Base-by-base conservation (phyloP, 108 stramenopile genomes). In the Cyclotella atomus region DNA sequence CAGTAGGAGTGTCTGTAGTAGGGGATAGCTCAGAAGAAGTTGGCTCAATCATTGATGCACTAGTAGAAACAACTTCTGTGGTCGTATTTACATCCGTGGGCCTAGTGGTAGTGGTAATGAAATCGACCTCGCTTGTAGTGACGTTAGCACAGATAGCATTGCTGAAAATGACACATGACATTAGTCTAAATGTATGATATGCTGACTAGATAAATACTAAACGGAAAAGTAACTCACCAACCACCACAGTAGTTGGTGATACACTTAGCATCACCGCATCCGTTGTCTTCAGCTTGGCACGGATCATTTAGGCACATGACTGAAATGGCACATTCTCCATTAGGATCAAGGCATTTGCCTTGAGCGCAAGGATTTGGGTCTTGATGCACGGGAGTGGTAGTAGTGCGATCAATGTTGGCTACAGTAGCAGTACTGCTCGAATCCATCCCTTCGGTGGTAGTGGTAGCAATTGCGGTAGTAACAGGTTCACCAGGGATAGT, bases 211-310 rank as follows among this genome's bases (percentile, higher is more conserved):
- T n/a, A n/a, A n/a, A n/a, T n/a, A n/a, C n/a, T n/a, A n/a, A n/a
- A n/a, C n/a, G n/a, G n/a, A n/a, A n/a, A n/a, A n/a, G n/a, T n/a
- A n/a, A n/a, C n/a, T n/a, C n/a, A n/a, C 21, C 71, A 72, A 25
- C 71, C 71, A 15, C 71, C 71, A n/a, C 71, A 72, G 30, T 62
- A 72, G 33, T 72, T 72, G 1, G 71, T 14, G 16, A 34, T 24
- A 20, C 71, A 72, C 7, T 24, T 27, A 20, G 44, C 61, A 29
- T 72, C 60, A 8, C 25, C 23, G 12, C 71, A 72, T 28, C 38
- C 30, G 0, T 20, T 41, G 0, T 17, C 35, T 20, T n/a, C 4
- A 2, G 21, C 24, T 44, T 50, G 23, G n/a, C 71, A 72, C 2
- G 71, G 71, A 50, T 62, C 60, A 36, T 30, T 29, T 17, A 72